Conservation (phyloP, 148 eudicot genomes). For the Chenopodium formosanum region DNA sequence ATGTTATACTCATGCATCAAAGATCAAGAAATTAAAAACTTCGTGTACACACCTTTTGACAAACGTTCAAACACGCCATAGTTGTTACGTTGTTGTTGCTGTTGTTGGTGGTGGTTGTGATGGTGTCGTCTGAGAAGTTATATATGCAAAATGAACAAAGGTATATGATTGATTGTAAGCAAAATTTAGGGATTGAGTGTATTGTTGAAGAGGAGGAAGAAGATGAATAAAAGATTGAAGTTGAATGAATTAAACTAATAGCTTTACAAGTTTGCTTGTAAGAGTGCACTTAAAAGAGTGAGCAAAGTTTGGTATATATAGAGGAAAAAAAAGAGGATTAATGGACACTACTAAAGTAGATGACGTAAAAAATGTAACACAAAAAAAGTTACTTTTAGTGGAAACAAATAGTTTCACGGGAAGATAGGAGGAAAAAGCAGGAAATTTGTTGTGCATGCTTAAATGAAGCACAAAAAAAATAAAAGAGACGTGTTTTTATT, state of each 20-base stretch:
- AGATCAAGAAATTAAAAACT: neutral
- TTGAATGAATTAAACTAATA: neutral
- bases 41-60: slow-evolving; percentile 10
- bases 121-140: neutral
- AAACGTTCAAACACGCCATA: slow-evolving; percentile 14
- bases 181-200: neutral
- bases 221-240: neutral
- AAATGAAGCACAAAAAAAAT: neutral
- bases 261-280: neutral
- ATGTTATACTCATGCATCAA: neutral
- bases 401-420: neutral
- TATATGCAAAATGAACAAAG: neutral
- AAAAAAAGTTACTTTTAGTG: too few relatives aligned
- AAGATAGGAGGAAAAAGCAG: slow-evolving; percentile 2
- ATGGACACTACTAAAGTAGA: too few relatives aligned
- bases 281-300: slow-evolving; percentile 17
- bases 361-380: too few relatives aligned
- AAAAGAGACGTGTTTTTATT: slow-evolving; percentile 6
- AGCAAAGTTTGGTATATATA: slow-evolving; percentile 15
- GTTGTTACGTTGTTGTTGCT: neutral
- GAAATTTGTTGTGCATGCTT: neutral
- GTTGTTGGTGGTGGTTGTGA: too few relatives aligned
- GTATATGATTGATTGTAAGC: neutral
- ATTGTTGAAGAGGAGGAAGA: neutral
- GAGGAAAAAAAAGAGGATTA: neutral